Evolutionary conservation across 2,329 filamentous ascomycete species (phyloP), one percentile per base, ranked within the genome.

Genomic region (Plectosphaerella plurivora): DNA sequence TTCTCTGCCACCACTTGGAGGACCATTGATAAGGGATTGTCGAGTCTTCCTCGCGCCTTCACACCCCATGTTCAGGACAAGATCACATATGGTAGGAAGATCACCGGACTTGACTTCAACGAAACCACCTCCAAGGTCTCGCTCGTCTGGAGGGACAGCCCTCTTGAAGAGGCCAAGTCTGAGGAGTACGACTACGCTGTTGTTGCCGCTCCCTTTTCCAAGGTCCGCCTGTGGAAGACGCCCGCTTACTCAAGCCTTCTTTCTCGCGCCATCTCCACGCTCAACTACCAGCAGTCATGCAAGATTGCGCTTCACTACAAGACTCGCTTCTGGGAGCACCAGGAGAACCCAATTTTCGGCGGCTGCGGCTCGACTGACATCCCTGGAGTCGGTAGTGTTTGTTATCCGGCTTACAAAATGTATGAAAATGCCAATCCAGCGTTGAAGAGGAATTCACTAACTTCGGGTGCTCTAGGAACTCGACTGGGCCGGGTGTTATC

Each of bases 241-340:
- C 67, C 68, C 2, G 57, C 64, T 1, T 54, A 52, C 36, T 54
- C 53, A 2, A 42, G 46, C 18, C 69, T 72, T 8, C 70, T 76
- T 37, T 60, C 58, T 45, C 66, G 72, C 50, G 74, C 75, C 6
- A 75, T 77, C 58, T 53, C 57, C 18, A 66, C 68, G 15, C 51
- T 76, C 50, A 66, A 65, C 4, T 76, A 76, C 62, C 55, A 50
- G 0, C 56, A 62, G 0, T 68, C 72, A 22, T 78, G 74, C 67
- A 77, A 78, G 62, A 76, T 88, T 0, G 78, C 83, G 0, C 73
- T 88, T 2, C 82, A 84, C 62, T 88, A 85, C 68, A 70, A 77
- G 58, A 81, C 83, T 0, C 79, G 84, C 3, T 77, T 76, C 68
- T 77, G 73, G 74, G 73, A 76, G 58, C 68, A 71, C 51, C 63